These are phyloP conservation scores for Aspergillus transmontanensis DNA, from an alignment of 2,329 filamentous ascomycete species.

Conservation along the genomic window DNA sequence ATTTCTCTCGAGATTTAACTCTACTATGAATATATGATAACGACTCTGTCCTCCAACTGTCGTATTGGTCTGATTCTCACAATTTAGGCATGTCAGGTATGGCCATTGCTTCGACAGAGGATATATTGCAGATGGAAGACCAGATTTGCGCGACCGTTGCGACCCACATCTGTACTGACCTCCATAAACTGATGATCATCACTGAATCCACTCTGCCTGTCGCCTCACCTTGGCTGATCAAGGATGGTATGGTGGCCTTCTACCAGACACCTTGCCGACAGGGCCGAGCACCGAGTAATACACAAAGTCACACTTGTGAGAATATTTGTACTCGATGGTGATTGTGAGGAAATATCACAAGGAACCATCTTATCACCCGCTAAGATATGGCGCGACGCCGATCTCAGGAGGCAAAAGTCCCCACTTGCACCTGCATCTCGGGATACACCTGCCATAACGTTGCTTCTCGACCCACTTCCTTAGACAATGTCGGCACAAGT, in stretches of 20 bases:
- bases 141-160: too few species aligned
- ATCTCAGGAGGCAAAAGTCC: background rate
- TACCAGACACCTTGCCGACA: too few species aligned
- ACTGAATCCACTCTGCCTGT: background rate
- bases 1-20: too few species aligned
- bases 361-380: background rate
- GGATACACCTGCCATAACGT: background rate
- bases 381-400: background rate
- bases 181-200: background rate
- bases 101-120: too few species aligned
- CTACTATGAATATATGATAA: too few species aligned
- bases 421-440: background rate
- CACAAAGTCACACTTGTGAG: background rate
- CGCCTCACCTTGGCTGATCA: background rate
- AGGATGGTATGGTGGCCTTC: background rate
- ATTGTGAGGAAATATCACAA: background rate
- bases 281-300: background rate
- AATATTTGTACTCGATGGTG: background rate
- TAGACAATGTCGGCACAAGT: background rate
- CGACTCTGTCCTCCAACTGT: too few species aligned
- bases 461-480: background rate
- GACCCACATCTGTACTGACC: too few species aligned
- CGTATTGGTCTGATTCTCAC: too few species aligned
- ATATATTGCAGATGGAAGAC: too few species aligned
- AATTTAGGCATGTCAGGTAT: too few species aligned